Evolutionary conservation across 371 early-diverging fungal genomes (phyloP), one percentile per base, ranked within the genome.

Genomic region (Dichotomocladium elegans): DNA sequence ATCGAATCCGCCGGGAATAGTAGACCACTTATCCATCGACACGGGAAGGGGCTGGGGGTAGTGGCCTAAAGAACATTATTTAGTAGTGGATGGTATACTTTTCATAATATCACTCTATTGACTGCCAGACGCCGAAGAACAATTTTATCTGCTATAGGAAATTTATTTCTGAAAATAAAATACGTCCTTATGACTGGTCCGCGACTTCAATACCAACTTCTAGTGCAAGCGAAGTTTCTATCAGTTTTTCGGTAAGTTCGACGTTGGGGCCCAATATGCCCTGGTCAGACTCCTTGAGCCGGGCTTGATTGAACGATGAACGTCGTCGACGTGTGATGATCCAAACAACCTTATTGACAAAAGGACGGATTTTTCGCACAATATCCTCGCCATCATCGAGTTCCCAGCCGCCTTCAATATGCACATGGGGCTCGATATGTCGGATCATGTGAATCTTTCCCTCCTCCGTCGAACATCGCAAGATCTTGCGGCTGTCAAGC

Each of bases 321-420:
- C 64, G 57, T 57, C 66, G 60, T 41, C 69, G 57, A 29, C 63
- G 60, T 30, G 69, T 66, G 41, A 72, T 62, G 11, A 74, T 42
- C 78, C 78, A 77, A 1, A 77, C 37, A 19, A 77, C 47, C 34
- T 70, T 71, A 12, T 55, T 37, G 4, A 77, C 60, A 61, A 68
- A 70, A 1, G 70, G 70, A 10, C 66, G 60, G 19, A 77, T 33
- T 30, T 61, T 63, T 11, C 65, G 64, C 0, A 77, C 69, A 45
- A 74, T 70, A 1, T 77, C 71, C 35, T 74, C 74, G 2, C 78
- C 78, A 48, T 77, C 78, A 51, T 77, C 78, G 28, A 53, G 46
- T 53, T 77, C 78, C 74, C 78, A 74, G 8, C 78, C 78, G 14
- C 78, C 78, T 66, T 77, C 78, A 25, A 77, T 61, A 45, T 77